Conservation (phyloP, 495 filamentous ascomycete genomes). For the Penicillium cosmopolitanum region DNA sequence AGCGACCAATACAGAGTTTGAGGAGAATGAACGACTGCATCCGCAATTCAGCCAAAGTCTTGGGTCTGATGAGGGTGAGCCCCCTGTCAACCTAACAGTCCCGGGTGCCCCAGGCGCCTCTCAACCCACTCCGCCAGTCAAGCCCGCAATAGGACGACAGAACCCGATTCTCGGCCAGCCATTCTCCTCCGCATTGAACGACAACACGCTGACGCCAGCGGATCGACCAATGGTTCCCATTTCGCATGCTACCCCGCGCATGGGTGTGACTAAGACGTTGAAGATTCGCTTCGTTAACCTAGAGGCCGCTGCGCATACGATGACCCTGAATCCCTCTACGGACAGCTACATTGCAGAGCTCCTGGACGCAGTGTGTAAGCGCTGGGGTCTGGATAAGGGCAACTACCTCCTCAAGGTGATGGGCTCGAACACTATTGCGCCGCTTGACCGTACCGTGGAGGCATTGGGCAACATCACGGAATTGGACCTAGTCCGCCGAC, state of each 20-base stretch:
- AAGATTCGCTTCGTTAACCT: constrained; percentile 82
- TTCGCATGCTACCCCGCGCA: constrained; percentile 64
- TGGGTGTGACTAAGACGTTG: constrained; percentile 82
- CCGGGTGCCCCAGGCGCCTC: constrained; percentile 44
- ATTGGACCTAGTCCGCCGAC: constrained; percentile 83
- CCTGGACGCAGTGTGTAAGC: constrained; percentile 85
- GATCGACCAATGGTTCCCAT: constrained; percentile 62
- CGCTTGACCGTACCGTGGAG: constrained; percentile 85
- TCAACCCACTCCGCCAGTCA: constrained; percentile 33
- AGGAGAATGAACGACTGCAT: constrained; percentile 75
- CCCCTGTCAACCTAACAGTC: constrained; percentile 45
- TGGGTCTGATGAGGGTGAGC: constrained; percentile 44
- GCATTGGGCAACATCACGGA: constrained; percentile 82
- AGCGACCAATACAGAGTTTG: constrained; percentile 74
- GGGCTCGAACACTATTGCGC: constrained; percentile 80
- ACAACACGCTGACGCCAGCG: constrained; percentile 59
- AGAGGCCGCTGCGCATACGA: constrained; percentile 60
- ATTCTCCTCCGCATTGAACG: constrained; percentile 56
- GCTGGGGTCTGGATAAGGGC: constrained; percentile 86
- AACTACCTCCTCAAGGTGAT: constrained; percentile 87
- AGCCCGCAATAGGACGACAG: constrained; percentile 39
- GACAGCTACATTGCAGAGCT: constrained; percentile 96
- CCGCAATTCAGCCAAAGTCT: constrained; percentile 69
- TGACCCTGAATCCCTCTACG: constrained; percentile 81
- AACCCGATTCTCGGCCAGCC: constrained; percentile 62